Evolutionary conservation across 1,139 yeast genomes (phyloP).

Genomic region (Hyphopichia burtonii): DNA sequence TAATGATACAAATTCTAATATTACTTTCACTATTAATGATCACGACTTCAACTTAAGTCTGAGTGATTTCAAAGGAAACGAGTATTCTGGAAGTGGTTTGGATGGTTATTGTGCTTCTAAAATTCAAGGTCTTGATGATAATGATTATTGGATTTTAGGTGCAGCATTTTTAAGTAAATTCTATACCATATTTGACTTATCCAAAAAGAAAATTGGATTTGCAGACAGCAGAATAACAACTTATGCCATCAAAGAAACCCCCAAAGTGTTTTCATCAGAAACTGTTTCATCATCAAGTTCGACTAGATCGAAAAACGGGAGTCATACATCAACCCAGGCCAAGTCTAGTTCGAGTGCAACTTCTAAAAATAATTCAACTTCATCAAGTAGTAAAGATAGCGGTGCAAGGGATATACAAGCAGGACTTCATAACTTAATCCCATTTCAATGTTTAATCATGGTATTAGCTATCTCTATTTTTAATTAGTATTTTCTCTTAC

Average conservation of each 20-base stretch:
- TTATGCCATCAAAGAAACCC: conserved; percentile 3
- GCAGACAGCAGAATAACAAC: conserved; percentile 7
- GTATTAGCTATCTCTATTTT: neutral
- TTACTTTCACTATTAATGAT: conserved; percentile 43
- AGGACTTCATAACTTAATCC: neutral
- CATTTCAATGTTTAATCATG: neutral
- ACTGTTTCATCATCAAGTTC: neutral
- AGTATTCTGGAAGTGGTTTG: conserved; percentile 35
- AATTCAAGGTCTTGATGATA: conserved; percentile 50
- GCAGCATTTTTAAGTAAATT: conserved; percentile 57
- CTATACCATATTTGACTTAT: conserved; percentile 61
- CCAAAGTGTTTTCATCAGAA: neutral
- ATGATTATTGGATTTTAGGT: conserved; percentile 52
- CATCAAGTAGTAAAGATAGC: conserved; percentile 1
- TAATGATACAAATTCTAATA: conserved; percentile 32
- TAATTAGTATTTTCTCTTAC: neutral
- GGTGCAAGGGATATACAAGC: neutral
- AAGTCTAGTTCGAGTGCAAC: neutral
- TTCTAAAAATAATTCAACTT: neutral
- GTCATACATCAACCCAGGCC: neutral
- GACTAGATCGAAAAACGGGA: neutral
- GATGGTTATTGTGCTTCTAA: conserved; percentile 63
- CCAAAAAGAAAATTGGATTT: conserved; percentile 50
- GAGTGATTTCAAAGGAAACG: conserved; percentile 47
- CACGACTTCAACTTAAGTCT: conserved; percentile 46